phyloP scores from a whole-genome alignment of 129 eudicot species.

The Centaurea solstitialis region DNA sequence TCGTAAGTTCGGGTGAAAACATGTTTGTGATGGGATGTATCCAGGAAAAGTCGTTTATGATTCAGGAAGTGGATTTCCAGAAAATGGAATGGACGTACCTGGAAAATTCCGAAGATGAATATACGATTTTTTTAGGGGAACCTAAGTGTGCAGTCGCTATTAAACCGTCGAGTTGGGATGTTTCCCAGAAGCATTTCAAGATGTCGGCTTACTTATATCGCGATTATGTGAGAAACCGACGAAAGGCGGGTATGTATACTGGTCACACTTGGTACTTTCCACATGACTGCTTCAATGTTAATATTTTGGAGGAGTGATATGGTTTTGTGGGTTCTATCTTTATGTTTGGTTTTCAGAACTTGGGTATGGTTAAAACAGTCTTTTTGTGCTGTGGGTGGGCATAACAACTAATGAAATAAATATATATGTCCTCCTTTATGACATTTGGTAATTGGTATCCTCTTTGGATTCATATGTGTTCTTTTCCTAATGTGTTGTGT shows the following conservation, averaged over 20 bases:
- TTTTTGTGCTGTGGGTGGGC: not conserved
- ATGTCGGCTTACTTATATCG: not conserved
- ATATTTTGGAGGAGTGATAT: not conserved
- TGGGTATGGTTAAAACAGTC: not conserved
- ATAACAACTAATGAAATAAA: too few relatives aligned
- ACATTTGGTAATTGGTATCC: not conserved
- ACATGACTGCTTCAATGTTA: conserved; percentile 15
- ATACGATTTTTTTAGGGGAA: not conserved
- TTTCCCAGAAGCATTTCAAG: not conserved
- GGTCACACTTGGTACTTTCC: conserved; percentile 24
- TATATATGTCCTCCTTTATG: not conserved
- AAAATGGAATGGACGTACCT: not conserved
- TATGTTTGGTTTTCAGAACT: not conserved
- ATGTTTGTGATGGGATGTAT: not conserved
- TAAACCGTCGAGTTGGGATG: not conserved
- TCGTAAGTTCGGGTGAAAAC: conserved; percentile 9
- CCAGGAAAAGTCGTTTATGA: too few relatives aligned
- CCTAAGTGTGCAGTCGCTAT: not conserved
- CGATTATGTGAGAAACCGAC: not conserved
- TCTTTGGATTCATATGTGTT: not conserved
- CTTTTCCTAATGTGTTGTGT: too few relatives aligned
- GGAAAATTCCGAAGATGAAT: not conserved
- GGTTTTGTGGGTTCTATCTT: not conserved
- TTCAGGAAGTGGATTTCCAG: conserved; percentile 8
- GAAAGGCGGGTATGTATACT: not conserved